Evolutionary conservation across 768 basidiomycete genomes (phyloP).

Genomic region (Kwoniella mangroviensis): DNA sequence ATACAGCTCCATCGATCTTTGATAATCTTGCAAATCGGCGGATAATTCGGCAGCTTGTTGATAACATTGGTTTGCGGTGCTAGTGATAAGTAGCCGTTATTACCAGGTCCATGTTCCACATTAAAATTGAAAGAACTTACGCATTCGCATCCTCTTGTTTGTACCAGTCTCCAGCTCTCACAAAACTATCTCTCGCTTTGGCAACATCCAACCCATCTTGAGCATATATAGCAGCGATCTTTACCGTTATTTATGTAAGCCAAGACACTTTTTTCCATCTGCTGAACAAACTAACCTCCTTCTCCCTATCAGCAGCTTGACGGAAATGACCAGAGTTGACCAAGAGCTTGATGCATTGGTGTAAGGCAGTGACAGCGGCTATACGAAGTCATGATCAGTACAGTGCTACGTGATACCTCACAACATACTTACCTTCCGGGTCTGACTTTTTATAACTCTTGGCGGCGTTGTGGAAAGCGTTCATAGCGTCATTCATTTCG

Average conservation of each 20-base stretch:
- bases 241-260: slow-evolving; percentile 46
- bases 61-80: slow-evolving; percentile 92
- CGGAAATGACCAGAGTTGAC: slow-evolving; percentile 86
- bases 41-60: slow-evolving; percentile 96
- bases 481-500: slow-evolving; percentile 91
- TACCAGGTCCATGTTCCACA: neutral
- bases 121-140: slow-evolving; percentile 62
- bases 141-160: slow-evolving; percentile 94
- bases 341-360: slow-evolving; percentile 80
- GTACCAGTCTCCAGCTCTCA: slow-evolving; percentile 95
- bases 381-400: slow-evolving; percentile 13
- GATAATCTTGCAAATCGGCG: slow-evolving; percentile 83
- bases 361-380: slow-evolving; percentile 89
- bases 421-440: slow-evolving; percentile 71
- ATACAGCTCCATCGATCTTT: slow-evolving; percentile 82
- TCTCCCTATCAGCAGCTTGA: slow-evolving; percentile 97
- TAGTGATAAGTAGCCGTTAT: slow-evolving; percentile 52
- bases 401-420: neutral
- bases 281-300: slow-evolving; percentile 48
- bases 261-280: neutral
- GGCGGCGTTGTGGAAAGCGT: slow-evolving; percentile 97
- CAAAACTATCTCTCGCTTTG: slow-evolving; percentile 88
- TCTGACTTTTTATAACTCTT: slow-evolving; percentile 91
- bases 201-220: slow-evolving; percentile 67
- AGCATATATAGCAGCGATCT: slow-evolving; percentile 92